Evolutionary conservation across 1,139 yeast genomes (phyloP), one percentile per base, ranked within the genome.

Genomic region (Candida pseudoviswanathii): DNA sequence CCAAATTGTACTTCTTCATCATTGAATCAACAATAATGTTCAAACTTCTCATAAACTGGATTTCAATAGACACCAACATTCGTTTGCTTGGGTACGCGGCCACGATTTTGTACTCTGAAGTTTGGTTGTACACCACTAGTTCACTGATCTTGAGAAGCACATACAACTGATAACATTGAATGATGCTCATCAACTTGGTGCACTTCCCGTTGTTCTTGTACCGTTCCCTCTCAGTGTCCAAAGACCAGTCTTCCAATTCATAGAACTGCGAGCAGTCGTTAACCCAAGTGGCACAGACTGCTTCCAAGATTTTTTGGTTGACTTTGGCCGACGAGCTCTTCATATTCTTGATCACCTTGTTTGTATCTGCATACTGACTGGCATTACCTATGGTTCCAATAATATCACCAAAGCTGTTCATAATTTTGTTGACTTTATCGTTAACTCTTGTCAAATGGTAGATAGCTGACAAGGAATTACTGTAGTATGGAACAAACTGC

Each of bases 181-280:
- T 63, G 1, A 74, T 64, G 49, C 65, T 66, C 55, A 75, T 65
- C 46, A 69, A 55, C 48, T 70, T 72, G 4, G 80, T 75, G 52
- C 61, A 64, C 2, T 63, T 61, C 1, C 71, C 66, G 5, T 47
- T 56, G 3, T 47, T 49, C 4, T 43, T 37, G 10, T 26, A 7
- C 7, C 26, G 33, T 16, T 34, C 39, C 30, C 34, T 42, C 10
- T 42, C 29, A 11, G 34, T 24, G 31, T 64, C 65, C 16, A 68
- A 61, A 46, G 69, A 75, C 80, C 80, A 75, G 45, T 63, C 66
- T 50, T 76, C 80, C 32, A 76, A 61, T 48, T 74, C 79, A 57
- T 71, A 75, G 43, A 76, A 71, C 54, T 76, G 81, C 1, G 77
- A 63, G 55, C 80, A 75, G 55, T 76, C 81, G 55, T 76, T 76